phyloP scores from a whole-genome alignment of 176 grass and related monocot species.

The Zea mays region DNA sequence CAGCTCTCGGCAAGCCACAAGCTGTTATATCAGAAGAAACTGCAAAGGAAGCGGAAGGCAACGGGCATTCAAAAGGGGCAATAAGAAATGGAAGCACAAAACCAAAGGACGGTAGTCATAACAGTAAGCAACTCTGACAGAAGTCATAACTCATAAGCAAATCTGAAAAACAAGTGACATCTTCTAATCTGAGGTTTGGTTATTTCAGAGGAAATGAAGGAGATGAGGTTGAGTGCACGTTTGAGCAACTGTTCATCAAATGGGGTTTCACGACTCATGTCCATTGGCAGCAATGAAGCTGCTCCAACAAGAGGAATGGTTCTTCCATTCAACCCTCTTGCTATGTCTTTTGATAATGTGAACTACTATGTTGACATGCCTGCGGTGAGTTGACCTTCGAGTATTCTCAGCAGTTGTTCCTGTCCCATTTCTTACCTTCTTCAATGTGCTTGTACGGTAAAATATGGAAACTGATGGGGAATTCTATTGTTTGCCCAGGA shows the following conservation, averaged over 20 bases:
- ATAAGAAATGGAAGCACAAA: conserved; percentile 50
- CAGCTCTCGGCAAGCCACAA: conserved; percentile 92
- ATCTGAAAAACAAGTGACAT: conserved; percentile 19
- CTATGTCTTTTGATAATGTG: conserved; percentile 94
- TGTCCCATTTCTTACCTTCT: conserved; percentile 30
- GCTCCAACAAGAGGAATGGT: conserved; percentile 54
- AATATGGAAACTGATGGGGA: conserved; percentile 33
- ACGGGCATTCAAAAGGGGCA: conserved; percentile 31
- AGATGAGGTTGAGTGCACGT: conserved; percentile 43
- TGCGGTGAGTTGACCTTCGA: conserved; percentile 55
- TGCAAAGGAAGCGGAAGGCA: conserved; percentile 68
- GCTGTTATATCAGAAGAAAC: conserved; percentile 98
- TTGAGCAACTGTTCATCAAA: conserved; percentile 57
- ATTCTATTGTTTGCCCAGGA: conserved; percentile 50
- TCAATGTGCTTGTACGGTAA: conserved; percentile 4
- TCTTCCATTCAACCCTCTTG: conserved; percentile 70
- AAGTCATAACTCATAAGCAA: conserved; percentile 10
- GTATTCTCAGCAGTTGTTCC: conserved; percentile 22
- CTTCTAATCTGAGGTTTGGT: conserved; percentile 41
- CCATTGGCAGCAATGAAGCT: conserved; percentile 41
- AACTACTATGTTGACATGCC: conserved; percentile 99
- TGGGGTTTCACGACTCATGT: conserved; percentile 56
- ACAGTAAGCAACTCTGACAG: conserved; percentile 45
- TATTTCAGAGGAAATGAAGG: conserved; percentile 75
- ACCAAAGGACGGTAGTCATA: conserved; percentile 50